Evolutionary conservation across 495 filamentous ascomycete species (phyloP).

Genomic region (Neurospora sp.): DNA sequence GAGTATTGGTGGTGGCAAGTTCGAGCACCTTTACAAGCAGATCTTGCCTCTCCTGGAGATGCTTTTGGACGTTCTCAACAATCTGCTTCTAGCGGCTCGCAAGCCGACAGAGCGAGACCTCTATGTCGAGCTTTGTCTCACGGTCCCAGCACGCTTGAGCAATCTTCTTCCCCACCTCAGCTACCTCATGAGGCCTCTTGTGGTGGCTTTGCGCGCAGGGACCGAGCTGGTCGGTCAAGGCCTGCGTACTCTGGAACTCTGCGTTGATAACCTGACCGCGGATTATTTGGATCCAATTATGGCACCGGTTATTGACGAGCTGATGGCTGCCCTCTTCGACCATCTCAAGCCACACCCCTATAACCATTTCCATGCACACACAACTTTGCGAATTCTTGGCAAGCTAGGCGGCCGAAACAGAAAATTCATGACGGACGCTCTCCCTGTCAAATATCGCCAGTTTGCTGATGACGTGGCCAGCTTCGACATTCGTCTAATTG

Average conservation of each 20-base stretch:
- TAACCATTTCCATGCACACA: constrained; percentile 93
- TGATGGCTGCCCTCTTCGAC: constrained; percentile 94
- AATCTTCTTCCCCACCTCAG: constrained; percentile 95
- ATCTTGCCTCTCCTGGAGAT: constrained; percentile 94
- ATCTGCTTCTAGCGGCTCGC: constrained; percentile 74
- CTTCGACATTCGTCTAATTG: constrained; percentile 80
- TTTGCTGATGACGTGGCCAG: constrained; percentile 80
- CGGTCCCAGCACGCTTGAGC: constrained; percentile 87
- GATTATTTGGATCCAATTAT: constrained; percentile 99
- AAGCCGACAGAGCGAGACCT: constrained; percentile 88
- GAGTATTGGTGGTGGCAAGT: constrained; percentile 93
- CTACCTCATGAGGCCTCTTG: constrained; percentile 93
- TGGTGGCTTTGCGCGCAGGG: constrained; percentile 83
- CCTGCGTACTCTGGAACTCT: constrained; percentile 85
- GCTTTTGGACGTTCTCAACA: constrained; percentile 94
- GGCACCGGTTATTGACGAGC: constrained; percentile 95
- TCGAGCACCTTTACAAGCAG: constrained; percentile 96
- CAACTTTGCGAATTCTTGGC: constrained; percentile 94
- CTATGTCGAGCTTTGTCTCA: constrained; percentile 93
- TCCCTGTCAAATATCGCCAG: constrained; percentile 65
- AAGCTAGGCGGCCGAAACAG: constrained; percentile 93
- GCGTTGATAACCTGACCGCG: constrained; percentile 94
- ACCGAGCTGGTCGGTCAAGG: constrained; percentile 93
- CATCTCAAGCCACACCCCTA: constrained; percentile 88
- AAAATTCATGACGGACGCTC: constrained; percentile 84